Evolutionary conservation across 345 rosid genomes (phyloP).

Genomic region (Rhizophora apiculata): DNA sequence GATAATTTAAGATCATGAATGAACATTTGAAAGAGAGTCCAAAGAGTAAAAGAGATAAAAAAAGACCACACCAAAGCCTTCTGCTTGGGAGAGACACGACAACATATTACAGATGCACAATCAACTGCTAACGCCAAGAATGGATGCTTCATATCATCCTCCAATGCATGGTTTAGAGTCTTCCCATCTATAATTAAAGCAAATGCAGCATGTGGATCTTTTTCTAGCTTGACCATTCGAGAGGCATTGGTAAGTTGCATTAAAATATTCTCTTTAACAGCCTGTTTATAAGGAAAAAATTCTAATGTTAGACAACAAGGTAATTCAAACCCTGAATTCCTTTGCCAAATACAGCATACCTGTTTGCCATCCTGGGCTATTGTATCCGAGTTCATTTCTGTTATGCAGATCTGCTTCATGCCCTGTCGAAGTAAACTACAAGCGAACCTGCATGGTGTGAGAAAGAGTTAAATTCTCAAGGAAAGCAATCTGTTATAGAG

Average conservation of each 20-base stretch:
- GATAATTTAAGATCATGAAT: not conserved
- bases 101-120: slow-evolving; percentile 84
- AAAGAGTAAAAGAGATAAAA: not conserved
- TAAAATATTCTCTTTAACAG: slow-evolving; percentile 45
- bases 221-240: slow-evolving; percentile 46
- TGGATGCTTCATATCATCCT: slow-evolving; percentile 51
- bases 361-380: slow-evolving; percentile 52
- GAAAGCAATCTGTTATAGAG: not conserved
- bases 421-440: slow-evolving; percentile 80
- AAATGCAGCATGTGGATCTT: slow-evolving; percentile 42
- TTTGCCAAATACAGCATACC: slow-evolving; percentile 31
- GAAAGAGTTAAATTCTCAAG: slow-evolving; percentile 12
- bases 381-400: slow-evolving; percentile 47
- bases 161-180: slow-evolving; percentile 55
- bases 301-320: slow-evolving; percentile 22
- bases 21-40: not conserved
- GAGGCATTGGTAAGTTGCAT: slow-evolving; percentile 46
- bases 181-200: slow-evolving; percentile 75
- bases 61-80: slow-evolving; percentile 57
- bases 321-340: slow-evolving; percentile 16
- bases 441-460: slow-evolving; percentile 53
- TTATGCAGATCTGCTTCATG: slow-evolving; percentile 58
- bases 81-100: slow-evolving; percentile 85
- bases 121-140: slow-evolving; percentile 67
- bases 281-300: slow-evolving; percentile 41